These are phyloP conservation scores for Fusarium ramigenum DNA, from an alignment of 2,329 filamentous ascomycete species.

Conservation along the genomic window DNA sequence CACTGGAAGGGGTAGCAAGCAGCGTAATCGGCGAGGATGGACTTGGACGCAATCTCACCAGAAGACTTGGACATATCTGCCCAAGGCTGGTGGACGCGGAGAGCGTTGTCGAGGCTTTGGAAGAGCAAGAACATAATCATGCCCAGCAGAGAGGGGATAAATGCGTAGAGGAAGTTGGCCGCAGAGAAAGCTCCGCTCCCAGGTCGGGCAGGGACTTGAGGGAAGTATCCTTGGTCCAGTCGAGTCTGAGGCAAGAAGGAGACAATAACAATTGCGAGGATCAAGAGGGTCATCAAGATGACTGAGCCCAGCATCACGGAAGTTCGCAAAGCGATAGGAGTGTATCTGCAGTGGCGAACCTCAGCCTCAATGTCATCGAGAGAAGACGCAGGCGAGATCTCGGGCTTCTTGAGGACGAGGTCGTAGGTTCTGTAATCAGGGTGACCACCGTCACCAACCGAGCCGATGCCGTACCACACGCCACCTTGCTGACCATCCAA, in stretches of 20 bases:
- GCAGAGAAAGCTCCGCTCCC: constrained; percentile 76
- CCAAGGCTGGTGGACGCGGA: constrained; percentile 76
- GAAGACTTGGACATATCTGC: constrained; percentile 65
- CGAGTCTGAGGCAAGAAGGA: constrained; percentile 78
- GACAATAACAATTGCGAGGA: constrained; percentile 77
- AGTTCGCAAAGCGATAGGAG: constrained; percentile 80
- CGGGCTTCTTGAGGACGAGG: constrained; percentile 43
- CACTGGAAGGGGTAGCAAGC: constrained; percentile 70
- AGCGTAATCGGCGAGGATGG: constrained; percentile 76
- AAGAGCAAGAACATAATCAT: constrained; percentile 73
- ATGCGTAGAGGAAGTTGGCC: constrained; percentile 88
- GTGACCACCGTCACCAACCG: constrained; percentile 49
- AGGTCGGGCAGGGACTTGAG: constrained; percentile 70
- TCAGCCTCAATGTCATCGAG: constrained; percentile 42
- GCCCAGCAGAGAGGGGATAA: constrained; percentile 75
- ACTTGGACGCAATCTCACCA: constrained; percentile 69
- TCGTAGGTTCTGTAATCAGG: constrained; percentile 36
- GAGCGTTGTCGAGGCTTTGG: constrained; percentile 70
- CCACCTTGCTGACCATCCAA: constrained; percentile 70
- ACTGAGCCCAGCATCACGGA: constrained; percentile 72
- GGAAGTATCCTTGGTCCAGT: constrained; percentile 76
- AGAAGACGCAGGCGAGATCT: constrained; percentile 45
- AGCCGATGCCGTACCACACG: constrained; percentile 81
- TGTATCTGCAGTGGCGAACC: constrained; percentile 64
- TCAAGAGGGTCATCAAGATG: constrained; percentile 66